Evolutionary conservation across 352 stramenopile species (phyloP), one percentile per base, ranked within the genome.

Genomic region (Phytophthora pini): DNA sequence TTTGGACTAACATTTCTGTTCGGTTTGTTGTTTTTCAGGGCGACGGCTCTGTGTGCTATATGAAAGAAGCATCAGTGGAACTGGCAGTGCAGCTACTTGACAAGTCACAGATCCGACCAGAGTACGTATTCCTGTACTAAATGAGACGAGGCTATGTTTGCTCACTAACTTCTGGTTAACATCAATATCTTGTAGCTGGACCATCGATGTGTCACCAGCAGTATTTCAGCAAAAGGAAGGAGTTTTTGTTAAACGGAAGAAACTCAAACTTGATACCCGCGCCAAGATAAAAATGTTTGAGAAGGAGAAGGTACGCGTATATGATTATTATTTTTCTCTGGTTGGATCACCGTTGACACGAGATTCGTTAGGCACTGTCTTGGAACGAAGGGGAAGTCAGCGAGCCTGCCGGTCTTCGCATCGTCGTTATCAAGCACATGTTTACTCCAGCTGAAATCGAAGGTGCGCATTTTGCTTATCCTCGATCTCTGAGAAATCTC

Each of bases 401-500:
- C 26, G 88, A 98, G 29, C 83, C 90, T 15, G 83, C 92, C 17
- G 97, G 94, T 7, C 73, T 99, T 22, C 86, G 94, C 5, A 99
- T 99, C 71, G 90, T 99, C 32, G 95, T 99, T 29, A 83, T 99
- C 29, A 98, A 98, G 79, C 89, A 98, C 81, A 93, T 99, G 87
- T 98, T 99, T 72, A 87, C 87, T 24, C 89, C 91, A 0, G 77
- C 84, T 12, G 92, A 98, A 62, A 92, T 98, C 43, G 68, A 89
- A 74, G 64, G 84, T 91, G n/a, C 36, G 27, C 12, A 51, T 32
- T 52, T 10, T 17, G 15, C 6, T 38, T 8, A 13, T 3, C 13
- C 8, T 12, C 9, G 11, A 36, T 13, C 29, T 0, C 31, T 36
- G 8, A 36, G 13, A 36, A 8, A 36, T 12, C 31, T 36, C 31